A percentile compares a stretch with the other conserved stretches of the same genome.
Conservation (phyloP, 192 early-diverging fungal species). For the Glomus cerebriforme region DNA sequence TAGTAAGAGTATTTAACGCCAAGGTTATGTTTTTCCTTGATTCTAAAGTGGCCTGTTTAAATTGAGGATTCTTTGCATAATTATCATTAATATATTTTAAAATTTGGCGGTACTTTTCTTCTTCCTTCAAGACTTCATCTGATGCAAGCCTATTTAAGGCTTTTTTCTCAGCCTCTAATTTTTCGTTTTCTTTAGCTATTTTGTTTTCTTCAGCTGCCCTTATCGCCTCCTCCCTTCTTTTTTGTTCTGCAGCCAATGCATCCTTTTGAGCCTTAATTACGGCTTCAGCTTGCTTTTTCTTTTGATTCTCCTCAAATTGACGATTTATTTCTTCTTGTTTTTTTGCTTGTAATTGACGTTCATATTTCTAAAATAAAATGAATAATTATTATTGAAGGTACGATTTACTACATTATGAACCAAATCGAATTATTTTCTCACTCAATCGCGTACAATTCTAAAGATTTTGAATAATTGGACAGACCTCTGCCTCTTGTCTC, state of each 20-base stretch:
- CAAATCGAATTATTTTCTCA: not conserved
- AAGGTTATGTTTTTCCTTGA: not conserved
- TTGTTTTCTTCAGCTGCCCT: not conserved
- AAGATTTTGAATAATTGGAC: not conserved
- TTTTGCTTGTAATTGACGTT: not conserved
- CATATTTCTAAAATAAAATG: not conserved
- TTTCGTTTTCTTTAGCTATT: not conserved
- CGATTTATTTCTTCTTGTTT: slow-evolving; percentile 1
- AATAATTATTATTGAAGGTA: not conserved
- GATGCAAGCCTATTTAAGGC: not conserved
- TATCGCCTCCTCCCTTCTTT: not conserved
- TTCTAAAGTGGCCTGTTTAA: not conserved
- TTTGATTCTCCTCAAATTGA: not conserved
- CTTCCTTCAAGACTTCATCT: not conserved
- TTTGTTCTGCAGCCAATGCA: not conserved
- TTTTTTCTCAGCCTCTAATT: not conserved
- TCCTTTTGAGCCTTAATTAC: not conserved
- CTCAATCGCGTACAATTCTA: not conserved
- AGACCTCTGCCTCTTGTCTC: not conserved
- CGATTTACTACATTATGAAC: not conserved
- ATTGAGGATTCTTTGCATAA: not conserved
- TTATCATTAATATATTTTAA: not conserved
- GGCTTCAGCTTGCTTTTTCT: not conserved
- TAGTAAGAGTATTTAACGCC: slow-evolving; percentile 3
- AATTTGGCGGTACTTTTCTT: not conserved